Conservation (phyloP, 2,329 filamentous ascomycete species). For the Verticillium nonalfalfae region DNA sequence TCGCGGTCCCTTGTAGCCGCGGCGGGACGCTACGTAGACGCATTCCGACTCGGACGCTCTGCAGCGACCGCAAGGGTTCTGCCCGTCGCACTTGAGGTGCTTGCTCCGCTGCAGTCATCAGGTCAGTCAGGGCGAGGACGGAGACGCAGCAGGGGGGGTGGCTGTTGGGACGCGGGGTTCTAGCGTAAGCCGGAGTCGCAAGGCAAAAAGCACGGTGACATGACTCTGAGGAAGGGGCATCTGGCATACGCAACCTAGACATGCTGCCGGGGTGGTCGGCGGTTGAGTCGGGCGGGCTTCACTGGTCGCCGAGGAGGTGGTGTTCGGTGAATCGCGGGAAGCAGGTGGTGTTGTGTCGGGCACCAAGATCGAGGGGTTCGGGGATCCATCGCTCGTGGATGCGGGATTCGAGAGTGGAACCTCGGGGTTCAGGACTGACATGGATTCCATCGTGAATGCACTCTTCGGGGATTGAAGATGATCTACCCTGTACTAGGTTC, state of each 20-base stretch:
- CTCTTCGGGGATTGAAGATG: not conserved
- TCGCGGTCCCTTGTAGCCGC: constrained; percentile 67
- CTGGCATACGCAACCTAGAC: constrained; percentile 1
- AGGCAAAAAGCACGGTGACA: not conserved
- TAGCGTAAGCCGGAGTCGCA: not conserved
- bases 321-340: constrained; percentile 1
- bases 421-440: constrained; percentile 1
- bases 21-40: constrained; percentile 66
- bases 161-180: not conserved
- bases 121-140: not conserved
- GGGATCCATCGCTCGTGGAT: not conserved
- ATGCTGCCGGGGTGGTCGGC: not conserved
- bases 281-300: not conserved
- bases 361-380: not conserved
- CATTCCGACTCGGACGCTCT: constrained; percentile 52
- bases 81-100: constrained; percentile 72
- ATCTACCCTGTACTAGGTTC: not conserved
- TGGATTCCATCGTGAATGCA: not conserved
- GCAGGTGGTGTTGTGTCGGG: not conserved
- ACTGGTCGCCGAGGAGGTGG: constrained; percentile 1
- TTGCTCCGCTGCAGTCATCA: constrained; percentile 41
- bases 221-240: not conserved
- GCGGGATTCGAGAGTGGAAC: not conserved
- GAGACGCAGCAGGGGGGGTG: not conserved
- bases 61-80: constrained; percentile 65